Percentiles rank a stretch among this genome's conserved stretches.
phyloP scores from a whole-genome alignment of 2,329 filamentous ascomycete genomes.

The Talaromyces sp. region DNA sequence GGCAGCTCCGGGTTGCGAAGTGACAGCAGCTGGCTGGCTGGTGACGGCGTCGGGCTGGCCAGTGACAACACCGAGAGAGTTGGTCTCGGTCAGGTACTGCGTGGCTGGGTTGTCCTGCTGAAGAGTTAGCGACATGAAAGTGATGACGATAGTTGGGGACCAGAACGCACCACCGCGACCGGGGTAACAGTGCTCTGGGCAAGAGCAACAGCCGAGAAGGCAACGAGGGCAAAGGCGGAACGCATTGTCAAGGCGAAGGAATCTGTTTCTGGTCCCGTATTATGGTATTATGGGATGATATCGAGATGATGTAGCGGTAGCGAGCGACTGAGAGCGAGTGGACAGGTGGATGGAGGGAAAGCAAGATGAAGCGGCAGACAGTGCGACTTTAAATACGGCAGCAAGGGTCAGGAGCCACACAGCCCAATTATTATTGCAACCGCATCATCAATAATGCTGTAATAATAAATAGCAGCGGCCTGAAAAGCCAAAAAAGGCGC shows the following conservation, averaged over 20 bases:
- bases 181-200: slow-evolving; percentile 23
- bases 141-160: background rate
- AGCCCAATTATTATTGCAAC: background rate
- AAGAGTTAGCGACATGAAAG: slow-evolving; percentile 5
- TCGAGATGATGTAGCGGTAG: background rate
- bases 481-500: background rate
- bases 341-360: background rate
- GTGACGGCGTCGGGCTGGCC: slow-evolving; percentile 39
- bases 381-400: background rate
- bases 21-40: slow-evolving; percentile 27
- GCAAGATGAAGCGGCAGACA: background rate
- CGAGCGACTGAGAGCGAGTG: background rate
- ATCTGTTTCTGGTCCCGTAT: slow-evolving; percentile 2
- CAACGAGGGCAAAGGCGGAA: slow-evolving; percentile 39
- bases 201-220: slow-evolving; percentile 40
- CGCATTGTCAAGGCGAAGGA: slow-evolving; percentile 33
- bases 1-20: slow-evolving; percentile 27
- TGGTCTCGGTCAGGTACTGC: slow-evolving; percentile 43
- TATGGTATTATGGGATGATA: background rate
- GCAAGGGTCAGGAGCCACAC: background rate
- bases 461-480: background rate
- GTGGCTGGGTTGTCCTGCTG: slow-evolving; percentile 40
- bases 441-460: background rate
- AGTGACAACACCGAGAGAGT: slow-evolving; percentile 48
- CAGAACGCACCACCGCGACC: slow-evolving; percentile 10